Conservation (phyloP, 2,329 filamentous ascomycete species). For the Cadophora malorum region DNA sequence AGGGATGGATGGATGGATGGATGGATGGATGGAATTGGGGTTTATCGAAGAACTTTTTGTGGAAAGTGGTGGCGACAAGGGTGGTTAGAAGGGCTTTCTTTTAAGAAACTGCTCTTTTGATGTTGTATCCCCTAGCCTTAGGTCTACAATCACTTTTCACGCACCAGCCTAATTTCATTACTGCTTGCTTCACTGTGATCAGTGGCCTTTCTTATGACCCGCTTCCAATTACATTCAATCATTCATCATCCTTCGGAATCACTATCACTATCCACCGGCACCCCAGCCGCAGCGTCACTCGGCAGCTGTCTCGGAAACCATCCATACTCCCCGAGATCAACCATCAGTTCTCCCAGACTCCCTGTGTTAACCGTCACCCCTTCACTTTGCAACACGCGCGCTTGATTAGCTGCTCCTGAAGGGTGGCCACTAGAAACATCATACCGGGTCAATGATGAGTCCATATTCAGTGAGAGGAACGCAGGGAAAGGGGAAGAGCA, state of each 20-base stretch:
- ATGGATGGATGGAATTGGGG: slow-evolving; percentile 20
- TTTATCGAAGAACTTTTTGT: slow-evolving; percentile 35
- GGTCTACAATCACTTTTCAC: slow-evolving; percentile 38
- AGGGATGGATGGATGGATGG: slow-evolving; percentile 13
- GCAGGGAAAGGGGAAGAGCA: no score
- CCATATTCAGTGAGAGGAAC: no score
- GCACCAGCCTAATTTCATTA: neutral
- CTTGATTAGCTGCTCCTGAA: slow-evolving; percentile 46
- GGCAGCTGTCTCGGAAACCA: slow-evolving; percentile 51
- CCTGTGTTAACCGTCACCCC: slow-evolving; percentile 46
- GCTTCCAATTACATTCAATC: neutral
- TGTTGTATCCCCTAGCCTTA: slow-evolving; percentile 41
- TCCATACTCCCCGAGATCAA: slow-evolving; percentile 47
- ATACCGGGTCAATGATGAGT: no score
- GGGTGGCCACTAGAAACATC: slow-evolving; percentile 40
- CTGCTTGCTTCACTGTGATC: neutral
- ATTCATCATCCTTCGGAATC: slow-evolving; percentile 35
- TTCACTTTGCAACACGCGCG: slow-evolving; percentile 45
- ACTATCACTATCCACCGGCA: slow-evolving; percentile 32
- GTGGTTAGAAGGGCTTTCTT: slow-evolving; percentile 24
- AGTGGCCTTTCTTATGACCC: neutral
- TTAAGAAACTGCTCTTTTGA: slow-evolving; percentile 35
- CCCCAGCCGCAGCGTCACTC: slow-evolving; percentile 39
- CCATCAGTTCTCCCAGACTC: slow-evolving; percentile 44
- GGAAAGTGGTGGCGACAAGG: slow-evolving; percentile 23